Conservation (phyloP, 176 grass and related monocot species). For the Ensete ventricosum region DNA sequence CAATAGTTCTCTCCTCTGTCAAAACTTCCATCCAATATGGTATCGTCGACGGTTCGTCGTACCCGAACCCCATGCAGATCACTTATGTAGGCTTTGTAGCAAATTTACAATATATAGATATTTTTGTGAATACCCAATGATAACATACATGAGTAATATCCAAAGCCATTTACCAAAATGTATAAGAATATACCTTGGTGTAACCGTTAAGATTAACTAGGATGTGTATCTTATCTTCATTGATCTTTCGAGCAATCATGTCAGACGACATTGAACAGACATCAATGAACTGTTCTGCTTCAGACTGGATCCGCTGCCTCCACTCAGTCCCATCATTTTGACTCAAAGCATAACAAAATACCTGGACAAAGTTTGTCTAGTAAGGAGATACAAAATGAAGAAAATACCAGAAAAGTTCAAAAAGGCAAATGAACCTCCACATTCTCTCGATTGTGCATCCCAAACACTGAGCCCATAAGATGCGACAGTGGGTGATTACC, state of each 20-base stretch:
- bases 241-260: constrained; percentile 63
- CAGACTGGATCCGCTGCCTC: constrained; percentile 81
- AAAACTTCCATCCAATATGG: too few species aligned
- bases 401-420: not conserved
- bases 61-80: too few species aligned
- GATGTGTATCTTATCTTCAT: constrained; percentile 80
- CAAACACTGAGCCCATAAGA: constrained; percentile 95
- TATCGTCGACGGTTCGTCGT: too few species aligned
- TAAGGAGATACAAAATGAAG: not conserved
- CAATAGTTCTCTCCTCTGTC: too few species aligned
- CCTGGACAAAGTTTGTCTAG: constrained; percentile 18
- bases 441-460: constrained; percentile 60
- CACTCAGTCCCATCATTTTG: constrained; percentile 88
- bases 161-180: not conserved
- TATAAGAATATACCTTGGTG: constrained; percentile 50
- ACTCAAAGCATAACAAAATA: constrained; percentile 89
- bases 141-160: not conserved
- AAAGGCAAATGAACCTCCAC: constrained; percentile 45
- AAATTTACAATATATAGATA: too few species aligned
- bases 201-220: constrained; percentile 92
- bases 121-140: too few species aligned
- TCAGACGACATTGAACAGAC: constrained; percentile 80
- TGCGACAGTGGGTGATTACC: constrained; percentile 94
- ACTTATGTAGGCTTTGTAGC: too few species aligned
- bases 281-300: constrained; percentile 74